Conservation (phyloP, 2,329 filamentous ascomycete species). For the Diaporthe sp. region DNA sequence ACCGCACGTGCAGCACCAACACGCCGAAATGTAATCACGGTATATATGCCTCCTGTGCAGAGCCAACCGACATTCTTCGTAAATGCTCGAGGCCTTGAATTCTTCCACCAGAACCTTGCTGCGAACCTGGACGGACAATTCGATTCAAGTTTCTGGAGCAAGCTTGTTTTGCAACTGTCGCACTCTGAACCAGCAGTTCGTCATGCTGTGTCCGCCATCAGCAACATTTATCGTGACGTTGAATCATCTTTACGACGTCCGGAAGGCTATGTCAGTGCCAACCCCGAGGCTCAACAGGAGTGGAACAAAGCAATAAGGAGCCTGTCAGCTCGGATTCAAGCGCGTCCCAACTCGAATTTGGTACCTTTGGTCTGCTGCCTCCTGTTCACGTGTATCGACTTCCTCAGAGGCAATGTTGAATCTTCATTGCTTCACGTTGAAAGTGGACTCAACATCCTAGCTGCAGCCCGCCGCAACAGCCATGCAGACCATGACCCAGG, state of each 20-base stretch:
- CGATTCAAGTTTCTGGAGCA: slow-evolving; percentile 7
- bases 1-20: background rate
- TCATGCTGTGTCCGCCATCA: slow-evolving; percentile 4
- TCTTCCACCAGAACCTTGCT: background rate
- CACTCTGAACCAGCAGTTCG: background rate
- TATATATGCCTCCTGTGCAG: background rate
- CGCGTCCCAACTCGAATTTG: background rate
- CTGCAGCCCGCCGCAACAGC: background rate
- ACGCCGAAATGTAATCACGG: background rate
- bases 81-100: background rate
- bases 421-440: background rate
- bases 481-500: background rate
- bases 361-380: slow-evolving; percentile 2
- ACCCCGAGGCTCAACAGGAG: background rate
- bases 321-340: background rate
- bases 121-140: background rate
- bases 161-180: background rate
- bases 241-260: background rate
- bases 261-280: background rate
- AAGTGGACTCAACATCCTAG: slow-evolving; percentile 1
- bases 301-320: background rate
- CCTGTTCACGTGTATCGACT: slow-evolving; percentile 1
- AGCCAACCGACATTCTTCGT: background rate
- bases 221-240: slow-evolving; percentile 2
- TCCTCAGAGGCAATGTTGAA: background rate